These are phyloP conservation scores for Trametes cubensis DNA, from an alignment of 768 basidiomycete species.

Conservation along the genomic window DNA sequence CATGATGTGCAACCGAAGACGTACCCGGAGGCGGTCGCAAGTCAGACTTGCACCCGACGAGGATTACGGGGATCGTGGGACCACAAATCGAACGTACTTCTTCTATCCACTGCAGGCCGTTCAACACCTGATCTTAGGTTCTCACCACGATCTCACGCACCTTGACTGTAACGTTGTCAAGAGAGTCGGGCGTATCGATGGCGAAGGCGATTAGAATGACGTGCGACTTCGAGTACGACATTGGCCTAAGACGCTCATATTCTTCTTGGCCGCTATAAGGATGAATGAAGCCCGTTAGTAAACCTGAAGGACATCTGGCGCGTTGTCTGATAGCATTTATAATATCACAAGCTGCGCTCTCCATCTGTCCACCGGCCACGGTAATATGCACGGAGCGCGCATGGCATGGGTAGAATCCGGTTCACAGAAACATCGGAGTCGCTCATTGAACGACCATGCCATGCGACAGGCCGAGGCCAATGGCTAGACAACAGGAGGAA, in stretches of 20 bases:
- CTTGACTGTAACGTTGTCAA: constrained; percentile 95
- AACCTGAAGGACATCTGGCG: neutral
- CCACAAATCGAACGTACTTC: constrained; percentile 98
- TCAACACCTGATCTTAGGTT: too few species aligned
- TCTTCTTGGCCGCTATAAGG: constrained; percentile 89
- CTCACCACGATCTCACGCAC: constrained; percentile 41
- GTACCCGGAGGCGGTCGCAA: constrained; percentile 60
- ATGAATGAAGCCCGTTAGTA: constrained; percentile 22
- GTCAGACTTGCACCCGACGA: constrained; percentile 97
- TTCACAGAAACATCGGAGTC: too few species aligned
- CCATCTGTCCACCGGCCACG: neutral
- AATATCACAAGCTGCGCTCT: neutral
- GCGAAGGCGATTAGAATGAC: constrained; percentile 98
- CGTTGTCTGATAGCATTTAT: too few species aligned
- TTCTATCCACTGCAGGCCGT: constrained; percentile 82
- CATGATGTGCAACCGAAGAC: neutral
- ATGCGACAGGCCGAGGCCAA: too few species aligned
- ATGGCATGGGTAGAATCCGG: too few species aligned
- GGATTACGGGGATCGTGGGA: constrained; percentile 85
- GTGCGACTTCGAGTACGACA: constrained; percentile 98
- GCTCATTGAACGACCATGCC: too few species aligned
- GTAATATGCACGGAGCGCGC: too few species aligned
- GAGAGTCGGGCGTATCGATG: constrained; percentile 93
- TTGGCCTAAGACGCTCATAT: constrained; percentile 95
- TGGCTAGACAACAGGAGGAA: too few species aligned